Evolutionary conservation across 768 basidiomycete genomes (phyloP), one percentile per base, ranked within the genome.

Genomic region (Mycena maculata): DNA sequence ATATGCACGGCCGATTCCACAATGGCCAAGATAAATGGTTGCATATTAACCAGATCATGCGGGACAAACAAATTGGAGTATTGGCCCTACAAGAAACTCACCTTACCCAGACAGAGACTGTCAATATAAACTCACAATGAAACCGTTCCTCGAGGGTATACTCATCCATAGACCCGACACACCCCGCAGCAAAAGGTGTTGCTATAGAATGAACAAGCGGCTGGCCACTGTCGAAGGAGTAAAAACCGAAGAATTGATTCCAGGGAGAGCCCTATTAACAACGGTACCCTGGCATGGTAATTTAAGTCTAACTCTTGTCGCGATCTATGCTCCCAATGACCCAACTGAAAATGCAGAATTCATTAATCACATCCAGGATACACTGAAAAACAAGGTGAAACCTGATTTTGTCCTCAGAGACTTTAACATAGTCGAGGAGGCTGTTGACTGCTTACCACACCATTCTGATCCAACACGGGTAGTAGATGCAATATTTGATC

Each of bases 341-440:
- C 61, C 61, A 15, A 25, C 50, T 3, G 52, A 54, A n/a, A 63
- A 63, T 55, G 61, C 50, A 3, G 6, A 28, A 7, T 63, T 63
- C 42, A 30, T 52, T 11, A 41, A 63, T 16, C 18, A 8, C 12
- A 42, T 63, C 4, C 15, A 45, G 2, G 23, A 8, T 9, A 52
- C 41, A 23, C 36, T 36, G 20, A 36, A 23, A 22, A 23, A 16
- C 9, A 25, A n/a, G 3, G 10, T 2, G 16, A 20, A 36, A 9
- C 49, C 60, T 10, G 36, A 52, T 13, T 20, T 39, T 9, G 10
- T 39, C 4, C 49, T 39, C 38, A 50, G 60, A 12, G 60, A 68
- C 55, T 49, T 33, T 9, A 69, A 65, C 48, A 38, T 69, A 28
- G 58, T 65, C 6, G 68, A 69, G 25, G 63, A 69, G 22, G 36